Evolutionary conservation across 805 yeast species (phyloP).

Genomic region (Vanderwaltozyma polyspora): DNA sequence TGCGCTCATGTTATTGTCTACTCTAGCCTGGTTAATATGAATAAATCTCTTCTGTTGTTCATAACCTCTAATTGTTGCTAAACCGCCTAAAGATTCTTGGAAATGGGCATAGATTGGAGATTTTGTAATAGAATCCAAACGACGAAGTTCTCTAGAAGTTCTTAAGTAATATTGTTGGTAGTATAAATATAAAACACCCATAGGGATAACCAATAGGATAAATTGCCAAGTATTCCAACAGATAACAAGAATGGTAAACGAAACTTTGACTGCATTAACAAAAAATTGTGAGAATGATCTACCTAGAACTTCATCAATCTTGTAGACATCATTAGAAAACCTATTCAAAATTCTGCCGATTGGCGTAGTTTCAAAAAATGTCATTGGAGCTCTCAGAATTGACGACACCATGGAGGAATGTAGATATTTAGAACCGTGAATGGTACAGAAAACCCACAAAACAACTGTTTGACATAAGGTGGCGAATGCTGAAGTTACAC

Average conservation of each 20-base stretch:
- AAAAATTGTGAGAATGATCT: conserved; percentile 64
- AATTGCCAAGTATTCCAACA: conserved; percentile 84
- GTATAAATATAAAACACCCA: conserved; percentile 49
- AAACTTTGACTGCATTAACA: conserved; percentile 47
- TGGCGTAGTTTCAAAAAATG: conserved; percentile 92
- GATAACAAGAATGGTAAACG: conserved; percentile 70
- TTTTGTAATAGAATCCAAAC: conserved; percentile 68
- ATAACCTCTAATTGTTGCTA: conserved; percentile 65
- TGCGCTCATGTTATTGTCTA: conserved; percentile 84
- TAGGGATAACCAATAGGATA: conserved; percentile 58
- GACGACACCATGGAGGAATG: conserved; percentile 65
- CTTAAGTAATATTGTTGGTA: conserved; percentile 69
- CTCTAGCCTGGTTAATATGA: conserved; percentile 52
- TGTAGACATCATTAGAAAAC: conserved; percentile 83
- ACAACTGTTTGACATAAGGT: conserved; percentile 55
- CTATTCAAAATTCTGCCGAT: conserved; percentile 85
- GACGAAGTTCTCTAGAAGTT: conserved; percentile 71
- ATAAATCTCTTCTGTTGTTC: conserved; percentile 52
- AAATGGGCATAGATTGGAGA: conserved; percentile 78
- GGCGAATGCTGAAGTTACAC: conserved; percentile 52
- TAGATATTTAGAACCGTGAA: conserved; percentile 64
- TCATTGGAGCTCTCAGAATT: conserved; percentile 86
- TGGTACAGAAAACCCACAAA: conserved; percentile 72
- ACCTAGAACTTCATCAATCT: conserved; percentile 70
- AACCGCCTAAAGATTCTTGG: conserved; percentile 72